phyloP scores from a whole-genome alignment of 2,329 filamentous ascomycete species.

The Fusarium pilosicola region DNA sequence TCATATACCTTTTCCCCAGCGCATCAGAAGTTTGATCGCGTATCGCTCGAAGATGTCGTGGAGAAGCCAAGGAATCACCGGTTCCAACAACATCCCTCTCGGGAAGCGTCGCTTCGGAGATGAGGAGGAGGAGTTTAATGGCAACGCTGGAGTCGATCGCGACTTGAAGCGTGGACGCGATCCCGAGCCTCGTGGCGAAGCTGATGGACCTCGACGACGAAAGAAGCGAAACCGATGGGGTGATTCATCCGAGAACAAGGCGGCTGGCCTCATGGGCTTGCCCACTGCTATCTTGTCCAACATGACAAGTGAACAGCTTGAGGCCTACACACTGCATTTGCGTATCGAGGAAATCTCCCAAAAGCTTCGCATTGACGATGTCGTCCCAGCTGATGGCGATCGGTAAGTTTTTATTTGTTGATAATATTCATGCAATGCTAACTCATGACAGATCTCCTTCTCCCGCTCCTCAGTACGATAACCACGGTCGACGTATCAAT shows the following conservation, averaged over 20 bases:
- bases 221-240: conserved; percentile 99
- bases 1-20: not conserved
- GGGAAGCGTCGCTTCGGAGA: conserved; percentile 85
- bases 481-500: conserved; percentile 99
- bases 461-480: conserved; percentile 96
- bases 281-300: conserved; percentile 95
- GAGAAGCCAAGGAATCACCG: conserved; percentile 86
- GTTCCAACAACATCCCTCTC: conserved; percentile 97
- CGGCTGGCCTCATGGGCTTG: conserved; percentile 95
- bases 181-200: conserved; percentile 76
- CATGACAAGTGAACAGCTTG: conserved; percentile 98
- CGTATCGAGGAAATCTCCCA: conserved; percentile 99
- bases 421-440: not conserved
- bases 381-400: conserved; percentile 95
- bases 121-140: conserved; percentile 56
- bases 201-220: conserved; percentile 84
- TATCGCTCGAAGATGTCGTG: conserved; percentile 64
- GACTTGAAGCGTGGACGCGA: conserved; percentile 90
- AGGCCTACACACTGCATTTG: conserved; percentile 95
- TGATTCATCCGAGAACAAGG: conserved; percentile 97
- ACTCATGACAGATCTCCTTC: conserved; percentile 80
- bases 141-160: conserved; percentile 53
- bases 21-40: conserved; percentile 6
- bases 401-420: conserved; percentile 68
- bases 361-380: conserved; percentile 98